Conservation (phyloP, 495 filamentous ascomycete genomes). For the Articulospora tetracladia region DNA sequence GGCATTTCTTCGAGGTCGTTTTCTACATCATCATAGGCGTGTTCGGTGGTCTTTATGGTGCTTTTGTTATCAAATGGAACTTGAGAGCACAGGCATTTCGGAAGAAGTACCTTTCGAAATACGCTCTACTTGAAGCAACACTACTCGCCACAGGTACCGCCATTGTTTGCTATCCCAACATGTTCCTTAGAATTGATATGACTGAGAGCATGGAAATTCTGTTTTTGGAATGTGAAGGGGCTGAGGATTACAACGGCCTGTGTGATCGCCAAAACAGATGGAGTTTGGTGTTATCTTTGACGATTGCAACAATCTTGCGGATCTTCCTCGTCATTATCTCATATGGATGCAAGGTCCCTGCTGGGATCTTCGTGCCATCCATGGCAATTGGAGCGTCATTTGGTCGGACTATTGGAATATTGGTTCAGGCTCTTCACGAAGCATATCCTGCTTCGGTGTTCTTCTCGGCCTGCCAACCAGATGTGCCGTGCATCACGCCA, state of each 20-base stretch:
- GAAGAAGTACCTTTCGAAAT: slow-evolving; percentile 85
- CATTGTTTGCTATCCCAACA: slow-evolving; percentile 91
- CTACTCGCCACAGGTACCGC: slow-evolving; percentile 80
- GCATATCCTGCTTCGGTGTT: slow-evolving; percentile 76
- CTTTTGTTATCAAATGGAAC: slow-evolving; percentile 99
- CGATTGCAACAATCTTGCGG: slow-evolving; percentile 76
- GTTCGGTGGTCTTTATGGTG: slow-evolving; percentile 93
- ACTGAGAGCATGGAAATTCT: slow-evolving; percentile 98
- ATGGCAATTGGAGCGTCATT: slow-evolving; percentile 97
- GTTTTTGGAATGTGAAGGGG: slow-evolving; percentile 91
- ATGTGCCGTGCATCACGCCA: slow-evolving; percentile 94
- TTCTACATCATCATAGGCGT: slow-evolving; percentile 91
- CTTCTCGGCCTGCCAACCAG: slow-evolving; percentile 82
- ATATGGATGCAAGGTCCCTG: slow-evolving; percentile 96
- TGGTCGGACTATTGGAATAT: slow-evolving; percentile 87
- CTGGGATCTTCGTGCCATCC: slow-evolving; percentile 94
- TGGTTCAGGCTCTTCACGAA: slow-evolving; percentile 87
- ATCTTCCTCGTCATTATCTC: slow-evolving; percentile 90
- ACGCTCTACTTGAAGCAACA: slow-evolving; percentile 85
- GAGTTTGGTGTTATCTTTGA: slow-evolving; percentile 74
- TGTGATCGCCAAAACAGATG: slow-evolving; percentile 79
- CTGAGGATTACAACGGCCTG: slow-evolving; percentile 85
- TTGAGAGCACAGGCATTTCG: slow-evolving; percentile 85
- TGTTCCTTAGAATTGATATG: slow-evolving; percentile 96
- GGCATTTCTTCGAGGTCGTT: slow-evolving; percentile 95